Percentiles rank a stretch among this genome's conserved stretches.
Evolutionary conservation across 2,329 filamentous ascomycete species (phyloP).

Genomic region (Nemania sp.): DNA sequence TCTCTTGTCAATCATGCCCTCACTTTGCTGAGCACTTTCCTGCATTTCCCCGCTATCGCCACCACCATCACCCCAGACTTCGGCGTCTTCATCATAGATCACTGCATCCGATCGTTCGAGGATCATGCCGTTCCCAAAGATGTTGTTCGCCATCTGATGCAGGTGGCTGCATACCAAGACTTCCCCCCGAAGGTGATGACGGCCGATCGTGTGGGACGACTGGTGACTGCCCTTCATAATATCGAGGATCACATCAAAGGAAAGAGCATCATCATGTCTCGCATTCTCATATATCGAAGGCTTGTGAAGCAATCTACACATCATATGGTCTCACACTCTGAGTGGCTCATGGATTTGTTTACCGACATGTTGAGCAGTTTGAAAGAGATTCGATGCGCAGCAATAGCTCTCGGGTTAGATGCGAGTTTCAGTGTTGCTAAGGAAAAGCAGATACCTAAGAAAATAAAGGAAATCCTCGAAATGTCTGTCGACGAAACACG

Average conservation of each 20-base stretch:
- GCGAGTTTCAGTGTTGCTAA: slow-evolving; percentile 70
- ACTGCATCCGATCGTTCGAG: slow-evolving; percentile 73
- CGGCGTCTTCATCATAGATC: slow-evolving; percentile 76
- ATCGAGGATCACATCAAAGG: slow-evolving; percentile 76
- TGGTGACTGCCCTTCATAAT: slow-evolving; percentile 71
- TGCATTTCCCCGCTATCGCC: slow-evolving; percentile 73
- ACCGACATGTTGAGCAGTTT: slow-evolving; percentile 78
- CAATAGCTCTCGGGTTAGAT: slow-evolving; percentile 73
- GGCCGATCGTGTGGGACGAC: slow-evolving; percentile 66
- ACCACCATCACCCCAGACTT: slow-evolving; percentile 77
- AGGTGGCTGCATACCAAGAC: slow-evolving; percentile 77
- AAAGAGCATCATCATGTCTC: slow-evolving; percentile 77
- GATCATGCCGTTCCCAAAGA: slow-evolving; percentile 73
- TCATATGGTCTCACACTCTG: slow-evolving; percentile 69
- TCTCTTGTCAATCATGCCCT: slow-evolving; percentile 77
- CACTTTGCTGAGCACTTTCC: slow-evolving; percentile 74
- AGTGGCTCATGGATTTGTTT: slow-evolving; percentile 84
- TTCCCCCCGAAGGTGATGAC: slow-evolving; percentile 78
- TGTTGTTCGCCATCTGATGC: slow-evolving; percentile 76
- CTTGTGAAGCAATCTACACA: slow-evolving; percentile 71
- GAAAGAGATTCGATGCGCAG: slow-evolving; percentile 74
- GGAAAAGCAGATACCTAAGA: slow-evolving; percentile 68
- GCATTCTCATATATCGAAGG: slow-evolving; percentile 77
- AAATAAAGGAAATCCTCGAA: slow-evolving; percentile 66
- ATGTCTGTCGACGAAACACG: slow-evolving; percentile 60